phyloP scores from a whole-genome alignment of 345 rosid species.

The Alliaria petiolata region DNA sequence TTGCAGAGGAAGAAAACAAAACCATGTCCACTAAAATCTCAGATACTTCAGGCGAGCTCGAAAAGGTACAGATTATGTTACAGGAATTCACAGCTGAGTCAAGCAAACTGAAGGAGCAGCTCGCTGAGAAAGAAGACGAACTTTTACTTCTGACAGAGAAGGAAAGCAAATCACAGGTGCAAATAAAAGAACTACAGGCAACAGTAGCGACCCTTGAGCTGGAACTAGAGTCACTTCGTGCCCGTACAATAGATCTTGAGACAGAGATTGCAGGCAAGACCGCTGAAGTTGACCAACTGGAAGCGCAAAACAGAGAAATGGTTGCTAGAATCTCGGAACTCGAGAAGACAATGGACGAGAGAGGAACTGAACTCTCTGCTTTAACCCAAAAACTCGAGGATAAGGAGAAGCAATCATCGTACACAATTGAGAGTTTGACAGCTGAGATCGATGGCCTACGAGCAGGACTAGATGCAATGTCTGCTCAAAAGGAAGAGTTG shows the following conservation, averaged over 20 bases:
- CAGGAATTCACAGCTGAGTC: slow-evolving; percentile 45
- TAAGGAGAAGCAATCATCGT: slow-evolving; percentile 45
- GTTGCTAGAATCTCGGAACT: slow-evolving; percentile 48
- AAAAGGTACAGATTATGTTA: slow-evolving; percentile 35
- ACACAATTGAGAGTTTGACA: slow-evolving; percentile 53
- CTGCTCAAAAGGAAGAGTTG: slow-evolving; percentile 51
- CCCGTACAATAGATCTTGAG: slow-evolving; percentile 42
- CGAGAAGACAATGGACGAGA: slow-evolving; percentile 44
- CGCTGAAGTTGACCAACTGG: slow-evolving; percentile 43
- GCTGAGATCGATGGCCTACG: slow-evolving; percentile 40
- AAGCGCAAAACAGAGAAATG: slow-evolving; percentile 40
- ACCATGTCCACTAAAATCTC: slow-evolving; percentile 49
- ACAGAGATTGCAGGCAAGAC: slow-evolving; percentile 44
- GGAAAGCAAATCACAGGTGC: slow-evolving; percentile 44
- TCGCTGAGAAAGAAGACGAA: slow-evolving; percentile 46
- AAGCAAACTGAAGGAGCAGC: slow-evolving; percentile 43
- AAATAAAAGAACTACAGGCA: slow-evolving; percentile 24
- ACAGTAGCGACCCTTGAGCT: slow-evolving; percentile 41
- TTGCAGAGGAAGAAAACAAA: slow-evolving; percentile 50
- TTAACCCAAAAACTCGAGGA: slow-evolving; percentile 53
- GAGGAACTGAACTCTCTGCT: slow-evolving; percentile 46
- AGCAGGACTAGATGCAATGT: slow-evolving; percentile 39
- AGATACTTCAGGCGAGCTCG: slow-evolving; percentile 51
- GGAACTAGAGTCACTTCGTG: slow-evolving; percentile 45
- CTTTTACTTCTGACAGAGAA: slow-evolving; percentile 45